Evolutionary conservation across 345 rosid genomes (phyloP).

Genomic region (Ailanthus altissimus): DNA sequence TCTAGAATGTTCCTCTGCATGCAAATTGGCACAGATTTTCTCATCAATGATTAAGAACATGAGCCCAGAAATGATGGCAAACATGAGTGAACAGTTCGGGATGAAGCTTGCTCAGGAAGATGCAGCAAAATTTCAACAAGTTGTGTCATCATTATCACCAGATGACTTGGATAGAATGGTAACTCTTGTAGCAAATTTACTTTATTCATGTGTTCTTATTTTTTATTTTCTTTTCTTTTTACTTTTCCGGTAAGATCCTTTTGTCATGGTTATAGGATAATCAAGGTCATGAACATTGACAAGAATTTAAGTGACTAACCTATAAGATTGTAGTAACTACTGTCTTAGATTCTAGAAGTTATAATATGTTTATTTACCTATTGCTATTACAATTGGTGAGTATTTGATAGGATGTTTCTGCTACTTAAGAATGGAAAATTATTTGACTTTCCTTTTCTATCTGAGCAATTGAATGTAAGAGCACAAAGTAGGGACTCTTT

Average conservation of each 20-base stretch:
- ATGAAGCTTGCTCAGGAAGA: conserved; percentile 80
- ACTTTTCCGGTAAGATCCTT: too few relatives aligned
- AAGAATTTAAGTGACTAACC: not conserved
- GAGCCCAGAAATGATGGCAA: conserved; percentile 95
- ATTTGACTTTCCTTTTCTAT: not conserved
- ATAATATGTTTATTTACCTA: not conserved
- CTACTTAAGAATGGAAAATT: not conserved
- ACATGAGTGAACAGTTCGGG: conserved; percentile 95
- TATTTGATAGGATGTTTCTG: not conserved
- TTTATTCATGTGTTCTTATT: not conserved
- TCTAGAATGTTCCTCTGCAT: conserved; percentile 13
- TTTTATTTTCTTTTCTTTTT: too few relatives aligned
- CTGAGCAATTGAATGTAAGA: not conserved
- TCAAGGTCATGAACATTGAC: not conserved
- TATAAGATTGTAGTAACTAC: not conserved
- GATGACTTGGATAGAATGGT: conserved; percentile 90
- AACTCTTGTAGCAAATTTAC: conserved; percentile 9
- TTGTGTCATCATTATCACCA: conserved; percentile 88
- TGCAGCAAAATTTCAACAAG: conserved; percentile 85
- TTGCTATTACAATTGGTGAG: not conserved
- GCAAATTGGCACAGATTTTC: conserved; percentile 70
- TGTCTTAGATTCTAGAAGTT: not conserved
- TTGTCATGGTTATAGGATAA: not conserved
- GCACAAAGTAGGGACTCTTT: not conserved
- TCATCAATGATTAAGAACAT: conserved; percentile 82